A percentile compares a stretch with the other conserved stretches of the same genome.
These are phyloP conservation scores for Deinandra increscens DNA, from an alignment of 129 eudicot species.

Conservation along the genomic window DNA sequence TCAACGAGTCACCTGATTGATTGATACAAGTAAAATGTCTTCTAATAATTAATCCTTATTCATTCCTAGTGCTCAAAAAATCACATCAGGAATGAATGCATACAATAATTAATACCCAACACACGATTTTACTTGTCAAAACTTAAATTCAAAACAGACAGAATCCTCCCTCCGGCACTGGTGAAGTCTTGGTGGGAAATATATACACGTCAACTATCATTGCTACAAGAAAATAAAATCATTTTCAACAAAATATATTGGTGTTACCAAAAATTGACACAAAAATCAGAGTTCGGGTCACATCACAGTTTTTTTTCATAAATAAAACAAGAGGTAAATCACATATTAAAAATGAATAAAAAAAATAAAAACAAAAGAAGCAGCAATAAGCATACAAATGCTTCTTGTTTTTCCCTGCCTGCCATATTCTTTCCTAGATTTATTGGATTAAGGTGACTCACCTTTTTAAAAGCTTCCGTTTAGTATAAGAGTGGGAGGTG, in stretches of 20 bases:
- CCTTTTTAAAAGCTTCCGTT: no score
- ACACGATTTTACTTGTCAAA: neutral
- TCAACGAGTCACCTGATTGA: no score
- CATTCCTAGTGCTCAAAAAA: conserved; percentile 24
- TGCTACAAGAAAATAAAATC: neutral
- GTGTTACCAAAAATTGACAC: no score
- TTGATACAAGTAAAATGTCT: neutral
- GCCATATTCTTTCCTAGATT: no score
- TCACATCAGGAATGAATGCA: no score
- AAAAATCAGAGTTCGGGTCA: no score
- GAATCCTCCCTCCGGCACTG: no score
- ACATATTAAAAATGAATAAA: no score
- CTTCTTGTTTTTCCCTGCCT: neutral
- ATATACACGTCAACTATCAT: neutral
- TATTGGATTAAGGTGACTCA: neutral
- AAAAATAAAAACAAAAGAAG: neutral
- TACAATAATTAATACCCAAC: no score
- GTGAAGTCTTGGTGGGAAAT: neutral
- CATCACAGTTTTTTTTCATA: no score
- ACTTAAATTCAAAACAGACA: neutral
- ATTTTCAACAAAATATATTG: no score
- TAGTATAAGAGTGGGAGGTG: neutral
- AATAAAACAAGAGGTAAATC: no score
- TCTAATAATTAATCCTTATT: neutral
- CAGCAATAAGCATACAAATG: neutral